Conservation (phyloP, 768 basidiomycete species). For the Chalciporus sphaerocephalus region DNA sequence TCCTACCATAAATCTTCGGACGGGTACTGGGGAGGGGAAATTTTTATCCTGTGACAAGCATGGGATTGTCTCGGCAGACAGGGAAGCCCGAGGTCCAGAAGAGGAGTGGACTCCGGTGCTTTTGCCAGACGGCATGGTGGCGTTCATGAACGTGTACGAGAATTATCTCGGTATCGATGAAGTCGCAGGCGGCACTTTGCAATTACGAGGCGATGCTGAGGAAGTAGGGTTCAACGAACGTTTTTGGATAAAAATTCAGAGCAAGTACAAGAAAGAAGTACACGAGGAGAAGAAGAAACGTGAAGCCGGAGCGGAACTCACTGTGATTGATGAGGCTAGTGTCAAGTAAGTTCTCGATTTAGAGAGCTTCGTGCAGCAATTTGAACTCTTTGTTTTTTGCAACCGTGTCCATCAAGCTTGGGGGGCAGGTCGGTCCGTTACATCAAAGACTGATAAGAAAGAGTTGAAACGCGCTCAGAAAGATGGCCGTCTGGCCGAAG, state of each 20-base stretch:
- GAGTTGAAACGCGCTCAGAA: conserved; percentile 78
- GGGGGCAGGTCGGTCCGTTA: conserved; percentile 74
- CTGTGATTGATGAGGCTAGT: conserved; percentile 63
- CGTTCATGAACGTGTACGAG: conserved; percentile 85
- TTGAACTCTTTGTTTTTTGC: conserved; percentile 6
- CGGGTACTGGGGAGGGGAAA: conserved; percentile 84
- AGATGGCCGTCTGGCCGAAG: conserved; percentile 77
- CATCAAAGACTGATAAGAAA: conserved; percentile 66
- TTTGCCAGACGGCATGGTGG: conserved; percentile 79
- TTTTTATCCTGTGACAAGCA: conserved; percentile 86
- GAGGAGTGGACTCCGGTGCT: conserved; percentile 91
- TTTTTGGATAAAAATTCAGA: conserved; percentile 88
- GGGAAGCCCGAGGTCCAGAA: conserved; percentile 88
- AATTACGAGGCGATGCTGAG: conserved; percentile 80
- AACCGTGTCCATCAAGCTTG: conserved; percentile 78
- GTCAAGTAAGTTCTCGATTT: conserved; percentile 56
- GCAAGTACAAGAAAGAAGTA: conserved; percentile 83
- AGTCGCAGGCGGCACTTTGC: conserved; percentile 74
- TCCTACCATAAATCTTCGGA: conserved; percentile 78
- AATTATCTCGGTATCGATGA: conserved; percentile 85
- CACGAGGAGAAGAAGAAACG: conserved; percentile 71
- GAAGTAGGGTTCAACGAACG: conserved; percentile 81
- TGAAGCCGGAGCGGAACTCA: conserved; percentile 48
- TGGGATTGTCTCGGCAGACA: conserved; percentile 77
- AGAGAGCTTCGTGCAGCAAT: not conserved